Base-by-base conservation (phyloP, 345 rosid genomes). In the Pistacia vera region DNA sequence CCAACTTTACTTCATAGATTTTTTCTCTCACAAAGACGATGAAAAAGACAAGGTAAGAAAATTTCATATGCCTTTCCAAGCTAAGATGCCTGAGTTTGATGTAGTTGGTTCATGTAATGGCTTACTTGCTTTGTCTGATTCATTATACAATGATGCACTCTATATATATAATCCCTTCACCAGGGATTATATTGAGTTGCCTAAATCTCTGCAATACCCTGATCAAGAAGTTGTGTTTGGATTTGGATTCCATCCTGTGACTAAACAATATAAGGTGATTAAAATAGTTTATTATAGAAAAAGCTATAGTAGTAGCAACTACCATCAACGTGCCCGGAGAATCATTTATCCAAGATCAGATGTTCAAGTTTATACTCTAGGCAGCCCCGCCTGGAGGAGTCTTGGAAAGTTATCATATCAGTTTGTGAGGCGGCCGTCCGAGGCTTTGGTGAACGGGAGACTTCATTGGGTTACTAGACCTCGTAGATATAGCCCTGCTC, bases 391-490 rank as follows among this genome's bases (percentile, higher is more conserved):
- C 66, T 88, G 99, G 99, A 85, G 95, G 66, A 91, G 90, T 68
- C 82, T 89, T n/a, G 95, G 97, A 7, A 92, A 86, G 81, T 79
- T 86, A 25, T 62, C 94, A 0, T 85, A 88, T 78, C 90, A 87
- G 80, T 82, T 95, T 33, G 63, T 87, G 52, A 75, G 90, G 58
- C 81, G 90, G 67, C 80, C 93, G 0, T 82, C 96, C 0, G 98
- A 90, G 86, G 90, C 98, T 36, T 81, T 91, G 70, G 87, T 93
- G 71, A 77, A 82, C 16, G 98, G 99, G 20, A 86, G 89, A 82
- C 87, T 95, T 62, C 99, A 95, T 78, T 95, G 93, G 90, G 91
- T 90, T 3, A 88, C 89, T 6, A 68, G 88, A 51, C 97, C 91
- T 0, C 81, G 88, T 3, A 81, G 97, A 66, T 82, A 87, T 73